Base-by-base conservation (phyloP, 2,329 filamentous ascomycete species). In the Penicillium sp. region DNA sequence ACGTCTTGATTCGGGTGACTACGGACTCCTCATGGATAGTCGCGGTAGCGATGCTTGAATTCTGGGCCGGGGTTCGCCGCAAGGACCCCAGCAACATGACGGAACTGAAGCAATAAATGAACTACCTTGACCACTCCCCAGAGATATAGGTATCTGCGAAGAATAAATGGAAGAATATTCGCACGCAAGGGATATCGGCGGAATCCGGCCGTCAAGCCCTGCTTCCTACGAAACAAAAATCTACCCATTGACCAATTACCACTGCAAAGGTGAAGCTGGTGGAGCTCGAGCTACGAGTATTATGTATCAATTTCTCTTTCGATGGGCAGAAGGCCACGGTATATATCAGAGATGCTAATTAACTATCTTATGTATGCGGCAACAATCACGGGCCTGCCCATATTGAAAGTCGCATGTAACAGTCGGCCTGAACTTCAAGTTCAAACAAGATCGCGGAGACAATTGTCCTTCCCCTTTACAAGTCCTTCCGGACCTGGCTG, bases 11-110 rank as follows among this genome's bases (percentile, higher is more conserved):
- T 13, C 45, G 44, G 29, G 37, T 45, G 31, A 49, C 12, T 9
- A 25, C 42, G 18, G 49, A 53, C 9, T 40, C 53, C 15, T 46
- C 57, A 13, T 44, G 61, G 15, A 32, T 53, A 75, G 56, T 59
- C 33, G 73, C 73, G 1, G 74, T 73, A 1, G 75, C 74, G 2
- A 72, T 77, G 3, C 66, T 78, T 0, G 75, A 78, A 47, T 78
- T 76, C 40, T 63, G 77, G 2, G 73, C 75, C 1, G 78, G 75
- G 75, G 75, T 75, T 7, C 68, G 74, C 13, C 65, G 68, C 31
- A 78, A 77, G 54, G 70, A 76, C 33, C 66, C 65, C 3, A 52
- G 49, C 4, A 59, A 62, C 35, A 61, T 15, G 63, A 64, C 48
- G 57, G 62, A 42, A 52, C 64, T 25, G 54, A 53, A 18, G 56